Percentiles rank a stretch among this genome's conserved stretches.
These are phyloP conservation scores for Medicago lupulina DNA, from an alignment of 306 rosid genomes.

Conservation along the genomic window DNA sequence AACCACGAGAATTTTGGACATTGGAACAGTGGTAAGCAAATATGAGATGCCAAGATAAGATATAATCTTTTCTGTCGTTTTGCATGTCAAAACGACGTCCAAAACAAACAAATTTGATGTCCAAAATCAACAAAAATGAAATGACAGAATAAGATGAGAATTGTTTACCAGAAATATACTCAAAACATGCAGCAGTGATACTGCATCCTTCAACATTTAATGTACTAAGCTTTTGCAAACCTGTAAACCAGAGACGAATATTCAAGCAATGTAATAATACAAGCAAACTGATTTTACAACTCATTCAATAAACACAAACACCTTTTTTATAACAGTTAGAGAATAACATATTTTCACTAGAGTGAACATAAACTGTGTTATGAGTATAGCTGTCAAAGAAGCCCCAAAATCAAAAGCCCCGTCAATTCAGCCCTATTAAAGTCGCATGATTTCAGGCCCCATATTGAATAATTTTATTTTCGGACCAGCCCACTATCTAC, in stretches of 20 bases:
- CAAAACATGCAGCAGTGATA: constrained; percentile 61
- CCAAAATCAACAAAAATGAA: constrained; percentile 14
- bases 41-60: constrained; percentile 38
- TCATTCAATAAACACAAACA: constrained; percentile 27
- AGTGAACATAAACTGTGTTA: background rate
- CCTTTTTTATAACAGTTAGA: constrained; percentile 19
- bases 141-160: constrained; percentile 14
- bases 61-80: background rate
- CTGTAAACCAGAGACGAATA: constrained; percentile 49
- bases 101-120: constrained; percentile 22
- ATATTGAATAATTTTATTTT: too few species aligned
- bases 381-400: too few species aligned
- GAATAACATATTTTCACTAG: background rate
- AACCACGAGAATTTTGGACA: constrained; percentile 3
- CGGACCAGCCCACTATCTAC: too few species aligned
- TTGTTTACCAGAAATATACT: constrained; percentile 58
- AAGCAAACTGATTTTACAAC: constrained; percentile 26
- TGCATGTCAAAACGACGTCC: background rate
- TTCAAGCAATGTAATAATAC: constrained; percentile 21
- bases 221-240: constrained; percentile 61
- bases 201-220: constrained; percentile 72
- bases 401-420: too few species aligned
- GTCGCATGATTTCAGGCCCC: too few species aligned
- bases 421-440: too few species aligned
- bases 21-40: constrained; percentile 25